phyloP scores from a whole-genome alignment of 2,329 filamentous ascomycete species.

The Volutella citrinella region DNA sequence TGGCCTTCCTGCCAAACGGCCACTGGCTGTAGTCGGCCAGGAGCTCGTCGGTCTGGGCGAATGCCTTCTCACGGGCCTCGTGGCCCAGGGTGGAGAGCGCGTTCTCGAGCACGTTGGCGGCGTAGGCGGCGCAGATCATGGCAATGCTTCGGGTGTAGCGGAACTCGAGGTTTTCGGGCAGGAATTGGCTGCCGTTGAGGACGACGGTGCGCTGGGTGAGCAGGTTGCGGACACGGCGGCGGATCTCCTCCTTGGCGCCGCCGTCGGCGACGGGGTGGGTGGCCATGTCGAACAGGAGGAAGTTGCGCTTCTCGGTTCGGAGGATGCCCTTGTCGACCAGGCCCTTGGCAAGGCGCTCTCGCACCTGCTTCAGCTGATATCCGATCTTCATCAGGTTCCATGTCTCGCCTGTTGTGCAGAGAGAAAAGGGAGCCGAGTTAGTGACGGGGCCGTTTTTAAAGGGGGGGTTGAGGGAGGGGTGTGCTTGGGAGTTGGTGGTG shows the following conservation, averaged over 20 bases:
- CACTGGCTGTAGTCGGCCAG: conserved; percentile 96
- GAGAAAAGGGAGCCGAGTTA: conserved; percentile 17
- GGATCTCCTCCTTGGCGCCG: conserved; percentile 95
- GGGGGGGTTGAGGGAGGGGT: conserved; percentile 2
- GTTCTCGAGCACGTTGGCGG: conserved; percentile 96
- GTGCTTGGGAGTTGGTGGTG: conserved; percentile 15
- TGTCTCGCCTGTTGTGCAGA: conserved; percentile 73
- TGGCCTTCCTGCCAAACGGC: conserved; percentile 86
- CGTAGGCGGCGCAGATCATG: conserved; percentile 98
- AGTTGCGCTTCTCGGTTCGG: conserved; percentile 98
- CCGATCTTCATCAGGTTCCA: conserved; percentile 99
- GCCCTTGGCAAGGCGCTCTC: conserved; percentile 93
- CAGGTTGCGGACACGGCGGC: conserved; percentile 85
- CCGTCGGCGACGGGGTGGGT: conserved; percentile 96
- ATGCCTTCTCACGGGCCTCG: conserved; percentile 89
- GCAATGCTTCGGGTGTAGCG: conserved; percentile 86
- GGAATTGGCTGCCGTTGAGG: conserved; percentile 78
- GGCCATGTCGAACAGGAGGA: conserved; percentile 99
- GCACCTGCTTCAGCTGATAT: conserved; percentile 98
- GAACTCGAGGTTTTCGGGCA: conserved; percentile 93
- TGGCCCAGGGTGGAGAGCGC: conserved; percentile 92
- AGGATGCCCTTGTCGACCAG: conserved; percentile 98
- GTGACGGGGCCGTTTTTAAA: conserved; percentile 9
- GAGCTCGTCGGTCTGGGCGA: conserved; percentile 94
- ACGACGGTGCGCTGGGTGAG: conserved; percentile 94